These are phyloP conservation scores for Rhizopogon vesiculosus DNA, from an alignment of 768 basidiomycete species.

Conservation along the genomic window DNA sequence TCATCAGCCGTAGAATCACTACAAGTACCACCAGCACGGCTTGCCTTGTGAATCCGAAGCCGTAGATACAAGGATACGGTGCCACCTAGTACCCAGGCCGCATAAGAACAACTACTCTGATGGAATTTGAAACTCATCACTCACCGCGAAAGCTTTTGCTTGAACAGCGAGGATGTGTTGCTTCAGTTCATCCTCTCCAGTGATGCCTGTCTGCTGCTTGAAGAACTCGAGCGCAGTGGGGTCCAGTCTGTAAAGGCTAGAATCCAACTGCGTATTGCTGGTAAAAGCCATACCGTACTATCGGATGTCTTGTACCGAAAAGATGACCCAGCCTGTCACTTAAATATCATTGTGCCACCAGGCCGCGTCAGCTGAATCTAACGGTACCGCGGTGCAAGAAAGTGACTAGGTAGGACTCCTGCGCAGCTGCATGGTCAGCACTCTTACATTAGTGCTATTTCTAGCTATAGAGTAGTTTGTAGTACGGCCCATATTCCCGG, in stretches of 20 bases:
- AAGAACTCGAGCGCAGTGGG: constrained; percentile 20
- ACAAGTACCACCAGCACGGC: not conserved
- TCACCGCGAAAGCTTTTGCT: constrained; percentile 26
- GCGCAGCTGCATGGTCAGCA: no score
- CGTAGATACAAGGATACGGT: constrained; percentile 20
- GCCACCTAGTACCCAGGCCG: constrained; percentile 8
- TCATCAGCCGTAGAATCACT: not conserved
- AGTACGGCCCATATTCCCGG: no score
- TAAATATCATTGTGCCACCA: not conserved
- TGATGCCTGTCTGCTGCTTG: constrained; percentile 23
- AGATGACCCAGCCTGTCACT: not conserved
- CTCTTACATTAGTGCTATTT: no score
- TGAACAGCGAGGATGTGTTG: constrained; percentile 30
- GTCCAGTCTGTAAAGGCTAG: constrained; percentile 11
- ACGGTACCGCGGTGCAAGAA: not conserved
- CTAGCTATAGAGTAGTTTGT: no score
- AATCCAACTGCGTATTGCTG: not conserved
- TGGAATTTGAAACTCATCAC: not conserved
- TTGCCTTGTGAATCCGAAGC: constrained; percentile 15
- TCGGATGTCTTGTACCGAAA: not conserved
- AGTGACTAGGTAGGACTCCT: not conserved
- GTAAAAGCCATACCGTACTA: not conserved
- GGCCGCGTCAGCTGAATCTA: not conserved
- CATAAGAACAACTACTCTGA: not conserved
- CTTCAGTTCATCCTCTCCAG: constrained; percentile 24